Conservation (phyloP, 1,284 basidiomycete species). For the Puccinia brachypodii region DNA sequence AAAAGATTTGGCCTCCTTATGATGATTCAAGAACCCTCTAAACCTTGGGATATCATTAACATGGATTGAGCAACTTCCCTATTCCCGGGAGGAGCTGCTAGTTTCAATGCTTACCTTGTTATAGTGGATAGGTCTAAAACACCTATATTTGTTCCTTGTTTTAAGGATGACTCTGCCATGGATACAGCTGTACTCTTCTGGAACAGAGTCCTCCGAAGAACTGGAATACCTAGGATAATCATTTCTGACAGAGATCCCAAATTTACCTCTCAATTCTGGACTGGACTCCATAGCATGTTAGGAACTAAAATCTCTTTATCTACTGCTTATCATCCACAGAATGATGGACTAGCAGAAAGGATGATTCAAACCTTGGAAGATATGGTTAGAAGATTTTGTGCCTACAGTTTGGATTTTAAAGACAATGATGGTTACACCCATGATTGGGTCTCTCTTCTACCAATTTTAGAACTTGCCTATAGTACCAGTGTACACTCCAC, state of each 20-base stretch:
- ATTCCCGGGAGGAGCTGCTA: not conserved
- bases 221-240: slow-evolving; percentile 59
- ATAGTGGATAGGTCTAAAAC: slow-evolving; percentile 15
- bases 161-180: slow-evolving; percentile 25
- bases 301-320: slow-evolving; percentile 55
- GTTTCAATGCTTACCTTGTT: not conserved
- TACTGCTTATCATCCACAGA: not conserved
- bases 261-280: slow-evolving; percentile 62
- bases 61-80: not conserved
- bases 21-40: not conserved
- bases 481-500: not conserved
- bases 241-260: slow-evolving; percentile 60
- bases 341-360: slow-evolving; percentile 52
- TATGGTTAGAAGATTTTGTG: slow-evolving; percentile 27
- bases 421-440: slow-evolving; percentile 18
- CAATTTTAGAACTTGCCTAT: not conserved
- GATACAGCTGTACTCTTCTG: slow-evolving; percentile 11
- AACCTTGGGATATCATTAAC: not conserved
- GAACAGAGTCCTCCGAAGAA: not conserved
- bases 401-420: not conserved
- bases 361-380: slow-evolving; percentile 12
- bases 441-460: slow-evolving; percentile 2
- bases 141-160: not conserved
- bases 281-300: slow-evolving; percentile 56
- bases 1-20: not conserved